Conservation (phyloP, 2,329 filamentous ascomycete genomes). For the Colletotrichum sp. region DNA sequence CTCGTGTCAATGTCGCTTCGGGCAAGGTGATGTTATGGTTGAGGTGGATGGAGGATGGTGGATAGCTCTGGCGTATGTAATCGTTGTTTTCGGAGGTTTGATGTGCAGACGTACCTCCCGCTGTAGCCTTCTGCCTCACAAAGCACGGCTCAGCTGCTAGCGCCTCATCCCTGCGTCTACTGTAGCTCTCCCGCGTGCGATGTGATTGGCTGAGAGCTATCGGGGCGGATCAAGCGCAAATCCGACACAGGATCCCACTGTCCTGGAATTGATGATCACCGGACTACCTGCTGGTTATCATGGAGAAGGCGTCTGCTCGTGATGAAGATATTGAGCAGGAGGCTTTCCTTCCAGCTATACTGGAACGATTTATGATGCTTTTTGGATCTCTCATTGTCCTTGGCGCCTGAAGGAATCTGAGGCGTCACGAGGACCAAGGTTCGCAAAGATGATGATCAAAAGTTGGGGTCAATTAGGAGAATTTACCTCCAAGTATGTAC, state of each 20-base stretch:
- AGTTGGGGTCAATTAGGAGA: not conserved
- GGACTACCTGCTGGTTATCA: not conserved
- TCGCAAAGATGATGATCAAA: not conserved
- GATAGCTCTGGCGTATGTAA: conserved; percentile 16
- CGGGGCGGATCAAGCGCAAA: not conserved
- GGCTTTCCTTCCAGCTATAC: not conserved
- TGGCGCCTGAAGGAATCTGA: not conserved
- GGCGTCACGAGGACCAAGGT: not conserved
- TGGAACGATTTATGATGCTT: not conserved
- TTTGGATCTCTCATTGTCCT: not conserved
- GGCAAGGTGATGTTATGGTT: not conserved
- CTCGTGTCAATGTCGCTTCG: not conserved
- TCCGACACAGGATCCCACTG: not conserved
- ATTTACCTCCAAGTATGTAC: not conserved
- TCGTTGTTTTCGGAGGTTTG: conserved; percentile 21
- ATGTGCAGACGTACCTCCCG: conserved; percentile 18
- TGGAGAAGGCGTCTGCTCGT: not conserved
- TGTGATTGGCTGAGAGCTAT: not conserved
- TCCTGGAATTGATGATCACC: not conserved
- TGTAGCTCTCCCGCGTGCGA: conserved; percentile 4
- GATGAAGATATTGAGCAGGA: not conserved
- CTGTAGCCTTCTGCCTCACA: conserved; percentile 17
- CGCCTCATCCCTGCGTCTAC: conserved; percentile 2
- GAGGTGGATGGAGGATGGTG: not conserved
- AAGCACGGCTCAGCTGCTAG: conserved; percentile 16